A percentile compares a stretch with the other conserved stretches of the same genome.
These are phyloP conservation scores for Tricholoma furcatifolium DNA, from an alignment of 768 basidiomycete species.

Conservation along the genomic window DNA sequence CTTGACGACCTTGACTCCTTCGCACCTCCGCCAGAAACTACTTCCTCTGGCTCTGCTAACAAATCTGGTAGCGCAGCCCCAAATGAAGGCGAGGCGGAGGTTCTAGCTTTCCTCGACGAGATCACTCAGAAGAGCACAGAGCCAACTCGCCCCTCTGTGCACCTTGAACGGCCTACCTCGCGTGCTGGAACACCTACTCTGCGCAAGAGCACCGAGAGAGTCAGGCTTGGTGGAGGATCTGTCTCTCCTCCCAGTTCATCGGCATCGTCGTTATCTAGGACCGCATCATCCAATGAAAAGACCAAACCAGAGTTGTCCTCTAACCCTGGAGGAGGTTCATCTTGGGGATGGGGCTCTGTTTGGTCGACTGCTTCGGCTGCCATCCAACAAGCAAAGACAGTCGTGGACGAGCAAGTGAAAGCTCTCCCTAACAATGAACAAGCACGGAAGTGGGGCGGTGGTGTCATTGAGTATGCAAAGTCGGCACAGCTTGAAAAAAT, in stretches of 20 bases:
- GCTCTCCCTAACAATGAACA: constrained; percentile 82
- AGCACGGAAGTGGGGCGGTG: constrained; percentile 86
- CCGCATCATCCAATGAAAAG: constrained; percentile 26
- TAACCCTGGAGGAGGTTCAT: constrained; percentile 26
- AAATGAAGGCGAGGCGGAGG: constrained; percentile 71
- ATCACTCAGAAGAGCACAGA: constrained; percentile 90
- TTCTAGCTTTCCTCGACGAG: constrained; percentile 91
- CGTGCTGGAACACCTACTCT: constrained; percentile 70
- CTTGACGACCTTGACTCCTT: constrained; percentile 93
- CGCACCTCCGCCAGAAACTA: constrained; percentile 32
- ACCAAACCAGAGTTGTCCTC: constrained; percentile 18
- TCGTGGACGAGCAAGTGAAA: constrained; percentile 93
- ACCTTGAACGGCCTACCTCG: constrained; percentile 56
- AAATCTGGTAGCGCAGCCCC: constrained; percentile 19
- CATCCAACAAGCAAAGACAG: constrained; percentile 82
- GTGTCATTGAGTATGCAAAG: constrained; percentile 85
- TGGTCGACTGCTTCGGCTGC: constrained; percentile 87
- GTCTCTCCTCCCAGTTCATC: constrained; percentile 46
- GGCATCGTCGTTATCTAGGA: constrained; percentile 34
- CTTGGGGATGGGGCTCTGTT: constrained; percentile 86
- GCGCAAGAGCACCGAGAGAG: constrained; percentile 76
- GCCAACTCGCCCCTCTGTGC: constrained; percentile 57
- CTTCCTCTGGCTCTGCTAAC: constrained; percentile 9
- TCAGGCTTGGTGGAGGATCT: constrained; percentile 55
- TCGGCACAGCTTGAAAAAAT: constrained; percentile 88